Evolutionary conservation across 2,329 filamentous ascomycete species (phyloP), one percentile per base, ranked within the genome.

Genomic region (Nothophaeocryptopus gaeumannii): DNA sequence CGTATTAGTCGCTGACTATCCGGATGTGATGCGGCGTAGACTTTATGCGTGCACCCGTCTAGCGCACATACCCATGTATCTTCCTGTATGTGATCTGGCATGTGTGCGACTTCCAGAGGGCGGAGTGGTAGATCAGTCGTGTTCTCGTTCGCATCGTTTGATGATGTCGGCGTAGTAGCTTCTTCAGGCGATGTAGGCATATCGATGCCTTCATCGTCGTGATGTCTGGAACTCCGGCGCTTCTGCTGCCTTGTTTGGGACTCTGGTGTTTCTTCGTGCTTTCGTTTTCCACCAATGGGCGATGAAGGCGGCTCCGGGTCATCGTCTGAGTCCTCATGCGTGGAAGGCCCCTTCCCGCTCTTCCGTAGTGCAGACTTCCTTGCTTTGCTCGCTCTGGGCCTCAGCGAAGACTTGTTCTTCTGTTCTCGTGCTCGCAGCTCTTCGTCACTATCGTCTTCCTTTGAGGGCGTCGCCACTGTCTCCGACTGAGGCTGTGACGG

Each of bases 21-120:
- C 2, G 76, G 68, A 36, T 78, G 74, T 38, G 81, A 78, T n/a
- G 81, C 81, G 2, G 76, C 77, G 53, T 83, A 83, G 9, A 88
- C 81, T 35, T 83, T 75, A 58, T 83, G 83, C 33, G 71, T 71
- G 61, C 86, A 89, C 16, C 78, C 82, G 9, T 82, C 79, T 53
- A 85, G 76, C 4, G 78, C 77, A 60, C 86, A 89, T 1, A 72
- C 72, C 85, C 85, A 89, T 0, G 81, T 82, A 45, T 84, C 79
- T 52, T 66, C 60, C 46, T 67, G 65, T 2, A 63, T 44, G 7
- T 60, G 59, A 40, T 66, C 62, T 13, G 40, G 32, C 11, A 42
- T 39, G 26, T 52, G 38, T 13, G 52, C 53, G 12, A 53, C 45
- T 13, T 45, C 34, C 30, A 38, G 26, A 3, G 49, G 39, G 31